A percentile compares a stretch with the other conserved stretches of the same genome.
Conservation (phyloP, 176 grass and related monocot genomes). For the Cenchrus americanus region DNA sequence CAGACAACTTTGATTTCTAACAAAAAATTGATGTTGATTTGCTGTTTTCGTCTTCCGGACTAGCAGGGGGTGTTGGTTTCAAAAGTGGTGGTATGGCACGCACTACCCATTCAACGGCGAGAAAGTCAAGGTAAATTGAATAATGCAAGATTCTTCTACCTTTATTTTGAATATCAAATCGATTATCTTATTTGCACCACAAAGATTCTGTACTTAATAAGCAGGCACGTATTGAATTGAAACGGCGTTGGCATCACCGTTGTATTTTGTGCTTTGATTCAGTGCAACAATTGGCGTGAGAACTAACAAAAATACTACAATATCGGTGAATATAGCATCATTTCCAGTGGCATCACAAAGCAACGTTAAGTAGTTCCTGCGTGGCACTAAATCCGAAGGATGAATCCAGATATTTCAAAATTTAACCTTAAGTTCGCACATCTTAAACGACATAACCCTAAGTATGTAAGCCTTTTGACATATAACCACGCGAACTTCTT, state of each 20-base stretch:
- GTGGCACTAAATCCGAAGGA: neutral
- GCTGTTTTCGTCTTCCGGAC: neutral
- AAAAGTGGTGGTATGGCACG: neutral
- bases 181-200: neutral
- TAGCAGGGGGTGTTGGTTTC: neutral
- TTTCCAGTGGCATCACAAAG: neutral
- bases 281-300: too few relatives aligned
- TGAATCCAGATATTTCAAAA: neutral
- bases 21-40: too few relatives aligned
- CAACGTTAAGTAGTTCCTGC: neutral
- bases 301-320: too few relatives aligned
- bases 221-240: too few relatives aligned
- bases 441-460: too few relatives aligned
- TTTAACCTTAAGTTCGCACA: too few relatives aligned
- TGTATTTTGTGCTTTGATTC: too few relatives aligned
- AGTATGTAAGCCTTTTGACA: too few relatives aligned
- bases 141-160: neutral
- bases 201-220: neutral
- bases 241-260: too few relatives aligned
- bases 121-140: neutral
- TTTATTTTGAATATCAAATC: constrained; percentile 1
- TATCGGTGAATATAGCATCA: too few relatives aligned
- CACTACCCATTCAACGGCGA: neutral
- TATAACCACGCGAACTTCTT: too few relatives aligned
- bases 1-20: too few relatives aligned